Evolutionary conservation across 1,284 basidiomycete species (phyloP), one percentile per base, ranked within the genome.

Genomic region (Microbotryomycetes sp.): DNA sequence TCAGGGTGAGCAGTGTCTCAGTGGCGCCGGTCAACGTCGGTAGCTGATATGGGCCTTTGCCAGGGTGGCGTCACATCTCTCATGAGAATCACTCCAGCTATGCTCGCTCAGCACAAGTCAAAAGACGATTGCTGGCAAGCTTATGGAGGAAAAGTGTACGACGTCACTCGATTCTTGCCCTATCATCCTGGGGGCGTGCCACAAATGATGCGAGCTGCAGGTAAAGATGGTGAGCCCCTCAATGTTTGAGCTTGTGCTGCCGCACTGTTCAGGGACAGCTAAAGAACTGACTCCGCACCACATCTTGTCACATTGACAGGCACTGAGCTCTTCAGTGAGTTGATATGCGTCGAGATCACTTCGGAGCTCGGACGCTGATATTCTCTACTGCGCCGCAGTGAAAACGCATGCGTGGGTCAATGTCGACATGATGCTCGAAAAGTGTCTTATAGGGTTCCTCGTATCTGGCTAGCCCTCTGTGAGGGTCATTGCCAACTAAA

Each of bases 181-280:
- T 98, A 87, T 72, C 96, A 98, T 74, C 94, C 94, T 0, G 94
- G 94, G 14, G 96, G 94, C 6, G 89, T 87, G 76, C 86, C 86
- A 69, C 91, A 97, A 74, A 79, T 98, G 47, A 89, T 98, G 89
- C 83, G 94, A n/a, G 88, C 88, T 16, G 94, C 94, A 5, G 94
- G 96, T 1, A 80, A 92, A 61, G 96, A 98, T n/a, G 67, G 66
- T 68, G 25, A 53, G 66, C 52, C 4, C 29, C 42, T 16, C 45
- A 22, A 26, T 9, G 6, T 19, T 19, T n/a, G 1, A 30, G 15
- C 15, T 29, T 1, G 22, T 46, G 6, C 6, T n/a, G 49, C n/a
- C 6, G 6, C 26, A 23, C 29, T n/a, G 26, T 16, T n/a, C 48
- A 12, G 48, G n/a, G 14, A 23, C 48, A 9, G 12, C 9, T 25